Evolutionary conservation across 2,329 filamentous ascomycete genomes (phyloP), one percentile per base, ranked within the genome.

Genomic region (Diplodia mutila): DNA sequence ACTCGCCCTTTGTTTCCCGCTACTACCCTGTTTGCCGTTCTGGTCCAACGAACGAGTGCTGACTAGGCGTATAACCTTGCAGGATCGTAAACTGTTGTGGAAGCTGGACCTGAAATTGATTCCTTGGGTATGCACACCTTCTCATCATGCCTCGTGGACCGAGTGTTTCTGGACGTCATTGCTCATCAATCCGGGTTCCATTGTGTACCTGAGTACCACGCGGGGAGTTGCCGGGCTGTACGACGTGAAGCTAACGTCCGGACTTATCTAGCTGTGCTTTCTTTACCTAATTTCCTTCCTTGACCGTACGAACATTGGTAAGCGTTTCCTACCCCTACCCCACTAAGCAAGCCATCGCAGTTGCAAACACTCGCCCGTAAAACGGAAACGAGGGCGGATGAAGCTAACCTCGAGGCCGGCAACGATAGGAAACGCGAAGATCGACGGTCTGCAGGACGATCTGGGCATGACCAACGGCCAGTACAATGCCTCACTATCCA

Each of bases 201-300:
- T n/a, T n/a, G n/a, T 21, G 18, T 21, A 21, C 18, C n/a, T 46
- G 42, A n/a, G 2, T 32, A 32, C 29, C 29, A 8, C 29, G 6
- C 2, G 29, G 29, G 7, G 29, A 32, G 5, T 8, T 51, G 34
- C 54, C 2, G 21, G 34, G 18, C 18, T 46, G 39, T 49, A 12
- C 25, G 6, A 49, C 11, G 12, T 49, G 9, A 1, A 9, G 9
- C 57, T 61, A 21, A 61, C 23, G 6, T 18, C 27, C 27, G 9
- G 23, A 25, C 21, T 12, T 52, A 11, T 48, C 7, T 53, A 82
- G 87, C 85, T 92, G 14, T 90, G 87, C 68, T 81, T 92, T 57
- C 83, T 93, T 39, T 93, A 93, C 73, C 83, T 94, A 1, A 84
- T 92, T 64, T 90, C 89, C 69, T 93, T 93, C 76, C 84, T 93